These are phyloP conservation scores for Ambrosia trifida DNA, from an alignment of 129 eudicot species.

Conservation along the genomic window DNA sequence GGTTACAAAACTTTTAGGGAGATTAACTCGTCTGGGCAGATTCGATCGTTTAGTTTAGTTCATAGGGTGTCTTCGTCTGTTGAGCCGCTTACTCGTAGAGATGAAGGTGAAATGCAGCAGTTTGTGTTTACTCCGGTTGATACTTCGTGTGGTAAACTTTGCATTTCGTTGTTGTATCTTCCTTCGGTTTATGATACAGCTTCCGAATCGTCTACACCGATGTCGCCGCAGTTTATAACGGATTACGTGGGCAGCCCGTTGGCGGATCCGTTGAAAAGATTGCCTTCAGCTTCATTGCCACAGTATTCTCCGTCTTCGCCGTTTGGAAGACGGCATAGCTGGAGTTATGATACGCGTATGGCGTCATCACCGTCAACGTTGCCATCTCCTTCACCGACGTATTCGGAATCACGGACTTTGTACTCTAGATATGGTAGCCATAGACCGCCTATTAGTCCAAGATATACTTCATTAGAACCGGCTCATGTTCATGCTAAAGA, in stretches of 20 bases:
- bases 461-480: constrained; percentile 46
- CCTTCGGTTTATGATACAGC: constrained; percentile 51
- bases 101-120: constrained; percentile 79
- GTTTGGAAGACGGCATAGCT: constrained; percentile 81
- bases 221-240: constrained; percentile 79
- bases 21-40: constrained; percentile 65
- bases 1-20: constrained; percentile 78
- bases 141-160: constrained; percentile 77
- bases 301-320: constrained; percentile 63
- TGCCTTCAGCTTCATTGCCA: constrained; percentile 58
- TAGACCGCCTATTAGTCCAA: constrained; percentile 58
- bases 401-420: constrained; percentile 65
- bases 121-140: constrained; percentile 79
- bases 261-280: constrained; percentile 71
- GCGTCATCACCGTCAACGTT: constrained; percentile 58
- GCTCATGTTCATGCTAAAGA: constrained; percentile 46
- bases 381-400: constrained; percentile 83
- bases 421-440: constrained; percentile 41
- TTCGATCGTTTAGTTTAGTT: constrained; percentile 50
- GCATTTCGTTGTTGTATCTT: constrained; percentile 67
- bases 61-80: constrained; percentile 71
- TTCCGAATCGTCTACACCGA: constrained; percentile 76
- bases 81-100: constrained; percentile 69
- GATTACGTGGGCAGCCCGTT: constrained; percentile 92
- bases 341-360: constrained; percentile 66